These are phyloP conservation scores for Anastatica hierochuntica DNA, from an alignment of 345 rosid genomes.

Conservation along the genomic window DNA sequence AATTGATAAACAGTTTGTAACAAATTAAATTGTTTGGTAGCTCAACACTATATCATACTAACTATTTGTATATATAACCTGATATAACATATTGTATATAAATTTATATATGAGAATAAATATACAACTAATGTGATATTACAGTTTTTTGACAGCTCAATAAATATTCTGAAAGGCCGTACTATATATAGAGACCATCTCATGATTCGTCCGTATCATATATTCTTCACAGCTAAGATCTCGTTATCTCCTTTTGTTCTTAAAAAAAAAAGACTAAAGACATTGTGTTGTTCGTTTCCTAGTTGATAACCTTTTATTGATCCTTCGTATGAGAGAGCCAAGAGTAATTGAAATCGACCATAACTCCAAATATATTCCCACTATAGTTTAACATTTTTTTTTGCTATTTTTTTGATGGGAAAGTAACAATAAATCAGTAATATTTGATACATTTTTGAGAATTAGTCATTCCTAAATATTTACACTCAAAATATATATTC, in stretches of 20 bases:
- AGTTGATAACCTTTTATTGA: neutral
- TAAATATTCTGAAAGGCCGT: conserved; percentile 4
- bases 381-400: neutral
- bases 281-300: neutral
- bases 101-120: too few species aligned
- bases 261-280: too few species aligned
- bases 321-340: neutral
- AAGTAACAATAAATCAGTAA: too few species aligned
- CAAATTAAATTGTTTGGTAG: too few species aligned
- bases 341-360: neutral
- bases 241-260: too few species aligned
- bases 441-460: too few species aligned
- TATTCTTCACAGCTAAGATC: conserved; percentile 2
- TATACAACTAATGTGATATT: neutral
- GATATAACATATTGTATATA: too few species aligned
- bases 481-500: too few species aligned
- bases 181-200: neutral
- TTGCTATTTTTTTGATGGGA: too few species aligned
- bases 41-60: too few species aligned
- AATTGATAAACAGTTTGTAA: neutral
- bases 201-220: conserved; percentile 9
- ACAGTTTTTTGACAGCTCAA: neutral
- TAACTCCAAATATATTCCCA: neutral
- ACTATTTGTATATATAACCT: too few species aligned
- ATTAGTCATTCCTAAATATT: too few species aligned